These are phyloP conservation scores for Monosporozyma aerobia DNA, from an alignment of 805 yeast genomes.

Conservation along the genomic window DNA sequence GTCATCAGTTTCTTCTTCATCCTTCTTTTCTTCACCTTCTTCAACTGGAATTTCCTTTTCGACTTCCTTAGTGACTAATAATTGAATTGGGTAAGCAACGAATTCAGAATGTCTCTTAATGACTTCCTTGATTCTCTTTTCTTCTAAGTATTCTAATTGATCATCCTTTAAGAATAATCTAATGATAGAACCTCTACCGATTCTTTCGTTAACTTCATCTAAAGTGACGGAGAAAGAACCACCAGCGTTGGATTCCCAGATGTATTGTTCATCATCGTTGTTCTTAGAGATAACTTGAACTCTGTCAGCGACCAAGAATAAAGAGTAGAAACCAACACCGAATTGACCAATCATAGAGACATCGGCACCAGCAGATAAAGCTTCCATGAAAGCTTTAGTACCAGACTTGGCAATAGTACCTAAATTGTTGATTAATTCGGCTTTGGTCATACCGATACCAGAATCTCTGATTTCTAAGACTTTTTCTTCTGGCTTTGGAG, in stretches of 20 bases:
- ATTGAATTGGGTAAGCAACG: conserved; percentile 97
- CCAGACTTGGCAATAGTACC: conserved; percentile 99
- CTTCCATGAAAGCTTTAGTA: conserved; percentile 99
- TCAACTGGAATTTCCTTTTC: conserved; percentile 93
- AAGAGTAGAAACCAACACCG: conserved; percentile 99
- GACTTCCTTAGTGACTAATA: conserved; percentile 96
- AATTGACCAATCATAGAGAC: conserved; percentile 99
- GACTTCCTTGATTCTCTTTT: conserved; percentile 98
- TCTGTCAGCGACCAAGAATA: conserved; percentile 97
- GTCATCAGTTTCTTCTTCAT: conserved; percentile 47
- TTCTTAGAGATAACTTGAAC: conserved; percentile 97
- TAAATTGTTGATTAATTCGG: conserved; percentile 95
- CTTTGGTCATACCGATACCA: conserved; percentile 99
- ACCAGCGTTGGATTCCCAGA: conserved; percentile 99
- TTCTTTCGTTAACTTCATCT: conserved; percentile 77
- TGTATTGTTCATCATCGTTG: conserved; percentile 98
- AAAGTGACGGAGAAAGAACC: conserved; percentile 96
- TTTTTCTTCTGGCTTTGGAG: conserved; percentile 91
- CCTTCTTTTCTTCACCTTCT: conserved; percentile 39
- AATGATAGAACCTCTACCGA: conserved; percentile 90
- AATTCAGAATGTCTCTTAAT: conserved; percentile 99
- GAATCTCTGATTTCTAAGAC: conserved; percentile 96
- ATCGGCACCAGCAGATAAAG: conserved; percentile 98
- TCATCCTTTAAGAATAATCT: conserved; percentile 97
- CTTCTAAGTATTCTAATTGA: conserved; percentile 97